These are phyloP conservation scores for Chaetomium sp. DNA, from an alignment of 2,329 filamentous ascomycete genomes.

Conservation along the genomic window DNA sequence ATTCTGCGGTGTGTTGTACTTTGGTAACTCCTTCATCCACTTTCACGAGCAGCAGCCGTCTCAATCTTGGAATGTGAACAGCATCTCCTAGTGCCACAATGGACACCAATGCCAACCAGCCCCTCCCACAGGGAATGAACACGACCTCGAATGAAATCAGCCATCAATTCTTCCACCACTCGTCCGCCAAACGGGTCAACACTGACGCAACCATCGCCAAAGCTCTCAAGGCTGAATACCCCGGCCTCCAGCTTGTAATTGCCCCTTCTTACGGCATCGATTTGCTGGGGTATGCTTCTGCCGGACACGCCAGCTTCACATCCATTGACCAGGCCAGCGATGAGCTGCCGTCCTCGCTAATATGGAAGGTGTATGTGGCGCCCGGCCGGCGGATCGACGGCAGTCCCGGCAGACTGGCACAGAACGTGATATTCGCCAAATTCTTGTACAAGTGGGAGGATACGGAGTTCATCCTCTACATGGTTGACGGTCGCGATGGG, in stretches of 20 bases:
- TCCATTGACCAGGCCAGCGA: conserved; percentile 36
- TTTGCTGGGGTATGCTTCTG: conserved; percentile 47
- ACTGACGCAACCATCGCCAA: conserved; percentile 48
- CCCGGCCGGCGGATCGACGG: conserved; percentile 47
- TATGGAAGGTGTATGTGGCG: conserved; percentile 46
- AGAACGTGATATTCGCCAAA: conserved; percentile 44
- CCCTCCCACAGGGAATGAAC: background rate
- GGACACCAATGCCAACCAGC: background rate
- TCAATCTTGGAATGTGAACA: background rate
- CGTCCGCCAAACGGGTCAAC: conserved; percentile 45
- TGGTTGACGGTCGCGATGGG: conserved; percentile 48
- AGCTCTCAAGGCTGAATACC: conserved; percentile 48
- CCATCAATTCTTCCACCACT: conserved; percentile 45
- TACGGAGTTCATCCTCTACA: conserved; percentile 49
- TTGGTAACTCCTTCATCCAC: background rate
- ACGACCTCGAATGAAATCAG: conserved; percentile 29
- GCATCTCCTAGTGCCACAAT: background rate
- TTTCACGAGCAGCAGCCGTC: background rate
- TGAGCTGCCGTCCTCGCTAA: conserved; percentile 41
- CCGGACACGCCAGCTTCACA: conserved; percentile 43
- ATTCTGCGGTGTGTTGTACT: background rate
- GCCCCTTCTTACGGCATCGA: conserved; percentile 40
- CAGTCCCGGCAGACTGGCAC: conserved; percentile 41
- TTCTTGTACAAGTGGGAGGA: conserved; percentile 48
- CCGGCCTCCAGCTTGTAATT: conserved; percentile 46